Percentiles rank a stretch among this genome's conserved stretches.
Evolutionary conservation across 1,284 basidiomycete genomes (phyloP).

Genomic region (Puccinia coronata): DNA sequence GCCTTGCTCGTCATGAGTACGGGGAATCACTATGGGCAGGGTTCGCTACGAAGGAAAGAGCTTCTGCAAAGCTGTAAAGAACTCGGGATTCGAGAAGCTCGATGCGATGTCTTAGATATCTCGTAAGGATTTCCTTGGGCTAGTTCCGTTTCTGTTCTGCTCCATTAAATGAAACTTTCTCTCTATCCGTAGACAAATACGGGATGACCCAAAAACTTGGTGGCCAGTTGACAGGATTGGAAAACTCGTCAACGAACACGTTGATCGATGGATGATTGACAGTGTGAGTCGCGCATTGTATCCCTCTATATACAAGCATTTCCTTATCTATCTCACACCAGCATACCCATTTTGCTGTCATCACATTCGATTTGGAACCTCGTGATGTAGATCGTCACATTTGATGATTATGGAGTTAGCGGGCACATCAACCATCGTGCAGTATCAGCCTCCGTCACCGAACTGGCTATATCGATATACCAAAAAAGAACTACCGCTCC

Average conservation of each 20-base stretch:
- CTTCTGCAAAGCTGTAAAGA: constrained; percentile 61
- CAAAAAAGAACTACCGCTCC: constrained; percentile 35
- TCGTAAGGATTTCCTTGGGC: constrained; percentile 51
- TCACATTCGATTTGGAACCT: too few species aligned
- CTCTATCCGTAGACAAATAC: constrained; percentile 65
- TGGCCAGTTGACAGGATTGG: constrained; percentile 73
- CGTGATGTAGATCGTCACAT: constrained; percentile 86
- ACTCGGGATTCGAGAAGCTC: constrained; percentile 56
- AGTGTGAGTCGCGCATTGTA: constrained; percentile 66
- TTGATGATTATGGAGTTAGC: constrained; percentile 79
- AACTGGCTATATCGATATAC: not conserved
- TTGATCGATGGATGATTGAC: constrained; percentile 67
- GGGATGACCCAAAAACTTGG: constrained; percentile 71
- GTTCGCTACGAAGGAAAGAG: constrained; percentile 68
- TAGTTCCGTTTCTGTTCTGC: not conserved
- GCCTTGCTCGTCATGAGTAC: constrained; percentile 42
- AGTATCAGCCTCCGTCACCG: constrained; percentile 62
- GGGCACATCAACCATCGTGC: constrained; percentile 86
- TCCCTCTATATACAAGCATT: not conserved
- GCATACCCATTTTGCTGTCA: not conserved
- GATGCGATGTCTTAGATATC: constrained; percentile 74
- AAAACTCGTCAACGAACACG: constrained; percentile 66
- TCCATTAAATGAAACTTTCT: not conserved
- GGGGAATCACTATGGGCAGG: constrained; percentile 79
- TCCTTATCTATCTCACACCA: constrained; percentile 26